Evolutionary conservation across 176 grass and related monocot species (phyloP).

Genomic region (Oryza meridionalis): DNA sequence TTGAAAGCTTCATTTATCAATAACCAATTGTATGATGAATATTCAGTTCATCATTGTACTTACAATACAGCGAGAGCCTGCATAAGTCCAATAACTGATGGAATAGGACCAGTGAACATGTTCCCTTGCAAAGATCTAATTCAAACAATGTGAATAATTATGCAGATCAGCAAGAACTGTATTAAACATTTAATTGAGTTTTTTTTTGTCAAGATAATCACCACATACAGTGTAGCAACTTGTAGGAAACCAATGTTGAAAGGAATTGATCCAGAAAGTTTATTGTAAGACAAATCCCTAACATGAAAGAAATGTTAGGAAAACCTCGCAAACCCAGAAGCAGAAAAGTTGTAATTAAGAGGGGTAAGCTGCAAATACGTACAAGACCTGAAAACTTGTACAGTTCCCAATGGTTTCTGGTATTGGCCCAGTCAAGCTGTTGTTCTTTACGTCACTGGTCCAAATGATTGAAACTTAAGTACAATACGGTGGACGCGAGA

Average conservation of each 20-base stretch:
- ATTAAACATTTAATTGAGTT: neutral
- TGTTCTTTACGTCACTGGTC: conserved; percentile 92
- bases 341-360: neutral
- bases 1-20: neutral
- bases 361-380: conserved; percentile 45
- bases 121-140: conserved; percentile 95
- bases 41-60: conserved; percentile 27
- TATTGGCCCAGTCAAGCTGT: conserved; percentile 82
- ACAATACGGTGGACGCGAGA: neutral
- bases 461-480: neutral
- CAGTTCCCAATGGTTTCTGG: conserved; percentile 92
- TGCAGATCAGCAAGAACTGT: neutral
- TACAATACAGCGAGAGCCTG: conserved; percentile 96
- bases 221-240: conserved; percentile 92
- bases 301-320: conserved; percentile 36
- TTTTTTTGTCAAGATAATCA: conserved; percentile 12
- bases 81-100: conserved; percentile 97
- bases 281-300: conserved; percentile 98
- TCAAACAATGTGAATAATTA: neutral
- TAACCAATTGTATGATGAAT: neutral
- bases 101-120: conserved; percentile 81
- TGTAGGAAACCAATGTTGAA: conserved; percentile 99
- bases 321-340: neutral
- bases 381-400: conserved; percentile 99
- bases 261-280: conserved; percentile 76